Conservation (phyloP, 352 stramenopile genomes). For the Pilasporangium apinafurcum region DNA sequence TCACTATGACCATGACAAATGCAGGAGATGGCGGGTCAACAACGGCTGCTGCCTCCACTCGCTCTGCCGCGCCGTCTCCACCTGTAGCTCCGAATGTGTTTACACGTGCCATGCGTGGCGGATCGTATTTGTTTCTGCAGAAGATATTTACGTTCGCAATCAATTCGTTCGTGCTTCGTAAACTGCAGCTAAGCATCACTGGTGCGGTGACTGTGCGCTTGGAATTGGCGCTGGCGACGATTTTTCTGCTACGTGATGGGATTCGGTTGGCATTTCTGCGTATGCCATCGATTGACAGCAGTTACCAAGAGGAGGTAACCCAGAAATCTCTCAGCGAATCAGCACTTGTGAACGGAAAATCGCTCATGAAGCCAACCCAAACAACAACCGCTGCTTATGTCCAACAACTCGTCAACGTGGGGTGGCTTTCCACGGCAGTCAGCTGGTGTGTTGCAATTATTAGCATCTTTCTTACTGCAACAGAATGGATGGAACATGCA, state of each 20-base stretch:
- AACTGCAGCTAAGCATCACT: constrained; percentile 67
- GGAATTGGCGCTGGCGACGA: constrained; percentile 84
- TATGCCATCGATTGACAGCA: constrained; percentile 56
- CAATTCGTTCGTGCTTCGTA: constrained; percentile 77
- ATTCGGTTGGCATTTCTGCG: constrained; percentile 85
- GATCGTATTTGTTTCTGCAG: constrained; percentile 79
- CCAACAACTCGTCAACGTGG: constrained; percentile 67
- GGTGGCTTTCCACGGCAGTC: constrained; percentile 66
- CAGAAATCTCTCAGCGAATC: neutral
- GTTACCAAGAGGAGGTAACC: neutral
- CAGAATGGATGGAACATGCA: no score
- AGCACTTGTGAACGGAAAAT: neutral
- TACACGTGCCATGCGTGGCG: constrained; percentile 43
- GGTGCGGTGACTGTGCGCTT: constrained; percentile 81
- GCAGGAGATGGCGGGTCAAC: no score
- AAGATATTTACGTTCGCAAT: constrained; percentile 79
- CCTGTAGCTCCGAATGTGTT: constrained; percentile 22
- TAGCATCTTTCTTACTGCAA: neutral
- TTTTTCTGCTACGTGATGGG: constrained; percentile 87
- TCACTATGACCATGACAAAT: no score
- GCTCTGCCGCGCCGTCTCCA: constrained; percentile 1
- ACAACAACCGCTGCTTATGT: constrained; percentile 14
- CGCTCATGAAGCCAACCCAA: neutral
- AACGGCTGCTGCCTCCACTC: no score
- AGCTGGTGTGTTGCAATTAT: constrained; percentile 43